These are phyloP conservation scores for Rhodotorula mucilaginosa DNA, from an alignment of 1,284 basidiomycete genomes.

Conservation along the genomic window DNA sequence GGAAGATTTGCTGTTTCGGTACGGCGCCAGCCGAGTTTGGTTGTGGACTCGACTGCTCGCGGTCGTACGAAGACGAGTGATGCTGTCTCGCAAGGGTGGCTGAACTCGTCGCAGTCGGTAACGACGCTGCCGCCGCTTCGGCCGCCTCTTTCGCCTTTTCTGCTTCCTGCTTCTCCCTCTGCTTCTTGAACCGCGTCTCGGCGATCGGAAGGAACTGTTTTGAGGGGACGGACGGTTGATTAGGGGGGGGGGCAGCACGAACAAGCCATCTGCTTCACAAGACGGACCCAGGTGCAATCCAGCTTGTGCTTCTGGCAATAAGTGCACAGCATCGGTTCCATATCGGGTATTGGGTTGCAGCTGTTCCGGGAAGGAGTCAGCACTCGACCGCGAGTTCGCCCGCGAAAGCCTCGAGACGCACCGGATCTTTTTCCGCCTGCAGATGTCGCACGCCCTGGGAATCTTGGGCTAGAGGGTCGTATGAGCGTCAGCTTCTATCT, in stretches of 20 bases:
- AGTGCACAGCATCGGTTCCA: conserved; percentile 72
- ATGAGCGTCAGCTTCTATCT: no score
- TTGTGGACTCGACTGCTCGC: conserved; percentile 26
- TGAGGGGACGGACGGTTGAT: neutral
- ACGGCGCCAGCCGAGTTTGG: neutral
- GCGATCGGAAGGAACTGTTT: conserved; percentile 83
- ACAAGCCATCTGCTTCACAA: neutral
- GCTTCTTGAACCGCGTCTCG: conserved; percentile 94
- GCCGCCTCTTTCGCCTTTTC: conserved; percentile 18
- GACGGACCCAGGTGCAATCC: conserved; percentile 69
- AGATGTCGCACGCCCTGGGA: conserved; percentile 83
- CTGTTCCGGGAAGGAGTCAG: conserved; percentile 48
- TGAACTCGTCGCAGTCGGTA: conserved; percentile 18
- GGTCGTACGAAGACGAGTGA: neutral
- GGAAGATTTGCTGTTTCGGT: conserved; percentile 11
- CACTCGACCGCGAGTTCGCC: neutral
- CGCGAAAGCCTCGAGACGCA: conserved; percentile 44
- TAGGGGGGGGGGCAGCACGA: no score
- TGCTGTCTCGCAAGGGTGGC: conserved; percentile 7
- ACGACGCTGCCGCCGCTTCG: conserved; percentile 18
- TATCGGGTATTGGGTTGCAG: conserved; percentile 71
- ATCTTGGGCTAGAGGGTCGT: conserved; percentile 58
- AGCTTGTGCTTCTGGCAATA: conserved; percentile 86
- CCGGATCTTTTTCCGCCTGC: conserved; percentile 89
- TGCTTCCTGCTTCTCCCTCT: conserved; percentile 38